Conservation (phyloP, 495 filamentous ascomycete species). For the Penicillium macrosclerotiorum region DNA sequence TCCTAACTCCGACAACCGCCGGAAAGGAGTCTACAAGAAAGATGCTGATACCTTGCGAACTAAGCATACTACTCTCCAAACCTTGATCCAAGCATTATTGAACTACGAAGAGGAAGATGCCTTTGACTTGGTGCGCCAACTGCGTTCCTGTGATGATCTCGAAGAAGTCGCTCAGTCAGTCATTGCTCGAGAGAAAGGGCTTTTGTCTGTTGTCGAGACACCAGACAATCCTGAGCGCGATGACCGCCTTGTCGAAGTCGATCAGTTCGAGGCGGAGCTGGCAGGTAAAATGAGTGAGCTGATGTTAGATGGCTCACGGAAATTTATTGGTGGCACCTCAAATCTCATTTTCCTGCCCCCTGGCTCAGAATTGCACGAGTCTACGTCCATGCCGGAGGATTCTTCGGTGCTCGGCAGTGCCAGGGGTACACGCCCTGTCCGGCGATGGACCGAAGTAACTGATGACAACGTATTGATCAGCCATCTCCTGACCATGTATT, state of each 20-base stretch:
- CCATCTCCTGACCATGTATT: slow-evolving; percentile 96
- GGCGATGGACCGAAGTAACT: slow-evolving; percentile 86
- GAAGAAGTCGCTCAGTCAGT: slow-evolving; percentile 87
- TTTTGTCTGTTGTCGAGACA: slow-evolving; percentile 16
- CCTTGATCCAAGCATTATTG: slow-evolving; percentile 86
- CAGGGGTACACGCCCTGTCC: slow-evolving; percentile 48
- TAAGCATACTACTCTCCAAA: slow-evolving; percentile 82
- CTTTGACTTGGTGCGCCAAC: slow-evolving; percentile 75
- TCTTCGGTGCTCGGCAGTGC: neutral
- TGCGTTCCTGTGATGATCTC: slow-evolving; percentile 87
- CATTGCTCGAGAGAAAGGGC: slow-evolving; percentile 52
- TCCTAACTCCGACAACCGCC: slow-evolving; percentile 89
- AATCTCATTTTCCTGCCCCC: slow-evolving; percentile 83
- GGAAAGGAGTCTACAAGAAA: slow-evolving; percentile 95
- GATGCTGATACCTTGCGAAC: slow-evolving; percentile 89
- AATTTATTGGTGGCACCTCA: slow-evolving; percentile 93
- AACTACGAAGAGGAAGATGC: slow-evolving; percentile 82
- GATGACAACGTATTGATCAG: slow-evolving; percentile 72
- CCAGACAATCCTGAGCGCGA: slow-evolving; percentile 25
- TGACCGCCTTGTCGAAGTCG: slow-evolving; percentile 27
- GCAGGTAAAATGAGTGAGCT: slow-evolving; percentile 93
- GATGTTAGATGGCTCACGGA: slow-evolving; percentile 83
- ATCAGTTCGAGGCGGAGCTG: slow-evolving; percentile 80
- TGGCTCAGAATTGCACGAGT: slow-evolving; percentile 50
- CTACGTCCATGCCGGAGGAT: slow-evolving; percentile 23